phyloP scores from a whole-genome alignment of 1,284 basidiomycete genomes.

The Pseudozyma pruni region DNA sequence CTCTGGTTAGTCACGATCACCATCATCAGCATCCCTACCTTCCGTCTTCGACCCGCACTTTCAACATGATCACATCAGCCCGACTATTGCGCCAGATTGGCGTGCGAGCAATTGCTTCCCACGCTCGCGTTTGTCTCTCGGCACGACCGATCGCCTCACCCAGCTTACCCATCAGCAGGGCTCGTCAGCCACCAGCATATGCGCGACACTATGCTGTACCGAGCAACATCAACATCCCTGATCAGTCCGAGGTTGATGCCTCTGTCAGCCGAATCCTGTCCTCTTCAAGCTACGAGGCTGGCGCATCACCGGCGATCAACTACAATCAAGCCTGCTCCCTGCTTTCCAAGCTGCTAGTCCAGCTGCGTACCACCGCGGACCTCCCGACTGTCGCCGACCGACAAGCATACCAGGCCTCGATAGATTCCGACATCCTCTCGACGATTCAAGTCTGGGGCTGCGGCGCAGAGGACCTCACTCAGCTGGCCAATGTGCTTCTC shows the following conservation, averaged over 20 bases:
- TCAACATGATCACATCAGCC: constrained; percentile 1
- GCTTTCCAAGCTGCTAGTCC: constrained; percentile 32
- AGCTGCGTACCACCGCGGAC: constrained; percentile 39
- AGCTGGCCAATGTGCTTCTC: constrained; percentile 35
- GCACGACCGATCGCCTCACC: background rate
- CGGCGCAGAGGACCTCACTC: constrained; percentile 18
- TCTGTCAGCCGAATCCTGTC: constrained; percentile 31
- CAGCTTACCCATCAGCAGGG: background rate
- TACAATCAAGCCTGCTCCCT: constrained; percentile 27
- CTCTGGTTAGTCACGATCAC: background rate
- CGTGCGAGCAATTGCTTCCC: background rate
- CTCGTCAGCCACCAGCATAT: background rate
- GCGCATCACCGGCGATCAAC: constrained; percentile 5
- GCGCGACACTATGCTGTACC: constrained; percentile 19
- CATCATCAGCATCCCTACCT: background rate
- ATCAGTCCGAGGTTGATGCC: constrained; percentile 23
- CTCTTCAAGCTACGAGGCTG: constrained; percentile 14
- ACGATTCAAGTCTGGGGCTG: constrained; percentile 3
- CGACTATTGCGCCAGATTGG: constrained; percentile 8
- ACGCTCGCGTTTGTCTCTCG: background rate
- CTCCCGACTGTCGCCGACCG: constrained; percentile 18
- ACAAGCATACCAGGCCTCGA: constrained; percentile 22
- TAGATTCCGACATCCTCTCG: constrained; percentile 29
- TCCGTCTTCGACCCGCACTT: too few species aligned
- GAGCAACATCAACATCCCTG: constrained; percentile 14